A percentile compares a stretch with the other conserved stretches of the same genome.
Evolutionary conservation across 176 grass and related monocot species (phyloP).

Genomic region (Calamus simplicifolius): DNA sequence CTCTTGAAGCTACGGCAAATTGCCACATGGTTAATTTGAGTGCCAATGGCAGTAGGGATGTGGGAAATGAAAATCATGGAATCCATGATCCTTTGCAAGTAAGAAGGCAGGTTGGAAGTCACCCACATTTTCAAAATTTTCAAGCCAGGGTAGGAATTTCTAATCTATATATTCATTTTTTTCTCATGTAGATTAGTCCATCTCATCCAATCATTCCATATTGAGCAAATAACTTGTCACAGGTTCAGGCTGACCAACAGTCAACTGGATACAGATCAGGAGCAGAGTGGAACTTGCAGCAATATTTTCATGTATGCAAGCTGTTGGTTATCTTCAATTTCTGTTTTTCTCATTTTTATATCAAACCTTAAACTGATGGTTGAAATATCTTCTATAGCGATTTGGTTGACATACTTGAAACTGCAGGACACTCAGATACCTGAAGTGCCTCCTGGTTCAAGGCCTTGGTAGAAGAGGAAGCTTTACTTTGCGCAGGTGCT

Average conservation of each 20-base stretch:
- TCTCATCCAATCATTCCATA: not conserved
- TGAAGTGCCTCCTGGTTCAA: not conserved
- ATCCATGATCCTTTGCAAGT: not conserved
- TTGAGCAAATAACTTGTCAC: not conserved
- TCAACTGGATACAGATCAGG: not conserved
- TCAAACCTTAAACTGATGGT: no score
- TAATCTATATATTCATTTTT: not conserved
- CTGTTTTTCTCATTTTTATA: no score
- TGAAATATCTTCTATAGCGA: not conserved
- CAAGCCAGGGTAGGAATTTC: not conserved
- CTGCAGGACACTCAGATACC: conserved; percentile 1
- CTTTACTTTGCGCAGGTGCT: not conserved
- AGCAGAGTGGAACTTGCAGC: not conserved
- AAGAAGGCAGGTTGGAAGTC: not conserved
- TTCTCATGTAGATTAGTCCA: not conserved
- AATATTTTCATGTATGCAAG: not conserved
- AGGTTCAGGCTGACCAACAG: conserved; percentile 7
- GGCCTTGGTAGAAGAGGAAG: conserved; percentile 1
- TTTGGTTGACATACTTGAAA: not conserved
- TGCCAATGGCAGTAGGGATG: not conserved
- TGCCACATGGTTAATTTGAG: no score
- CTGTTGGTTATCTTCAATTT: not conserved
- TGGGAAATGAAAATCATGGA: conserved; percentile 5
- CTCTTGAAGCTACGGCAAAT: no score
- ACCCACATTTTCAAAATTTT: conserved; percentile 3